phyloP scores from a whole-genome alignment of 192 early-diverging fungal genomes.

The Coemansia sp. region DNA sequence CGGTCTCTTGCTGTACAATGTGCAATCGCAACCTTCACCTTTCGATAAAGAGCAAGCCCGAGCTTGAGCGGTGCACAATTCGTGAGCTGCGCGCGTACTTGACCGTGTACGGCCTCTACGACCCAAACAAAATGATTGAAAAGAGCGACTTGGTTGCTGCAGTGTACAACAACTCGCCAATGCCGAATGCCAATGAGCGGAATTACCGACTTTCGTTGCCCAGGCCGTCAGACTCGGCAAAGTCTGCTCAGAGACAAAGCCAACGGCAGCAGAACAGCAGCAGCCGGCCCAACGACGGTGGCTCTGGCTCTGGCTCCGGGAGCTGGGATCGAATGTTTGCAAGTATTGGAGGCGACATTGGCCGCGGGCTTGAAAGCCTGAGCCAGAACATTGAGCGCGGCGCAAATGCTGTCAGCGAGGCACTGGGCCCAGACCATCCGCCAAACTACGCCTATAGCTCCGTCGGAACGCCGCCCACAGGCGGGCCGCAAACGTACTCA shows the following conservation, averaged over 20 bases:
- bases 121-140: slow-evolving; percentile 36
- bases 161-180: slow-evolving; percentile 37
- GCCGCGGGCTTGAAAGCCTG: slow-evolving; percentile 30
- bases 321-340: slow-evolving; percentile 48
- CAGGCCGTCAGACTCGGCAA: slow-evolving; percentile 18
- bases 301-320: not conserved
- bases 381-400: slow-evolving; percentile 29
- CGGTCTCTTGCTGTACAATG: slow-evolving; percentile 28
- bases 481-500: slow-evolving; percentile 21
- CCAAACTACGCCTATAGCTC: not conserved
- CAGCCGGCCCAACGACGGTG: not conserved
- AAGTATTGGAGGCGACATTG: slow-evolving; percentile 42
- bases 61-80: slow-evolving; percentile 19
- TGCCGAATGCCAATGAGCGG: slow-evolving; percentile 38
- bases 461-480: not conserved
- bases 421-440: not conserved
- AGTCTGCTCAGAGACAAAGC: not conserved
- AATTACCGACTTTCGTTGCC: slow-evolving; percentile 38
- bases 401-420: slow-evolving; percentile 8
- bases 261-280: slow-evolving; percentile 4
- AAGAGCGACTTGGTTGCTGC: slow-evolving; percentile 45
- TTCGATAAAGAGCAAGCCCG: slow-evolving; percentile 31
- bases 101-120: slow-evolving; percentile 38
- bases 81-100: slow-evolving; percentile 46
- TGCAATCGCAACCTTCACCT: slow-evolving; percentile 41